Evolutionary conservation across 768 basidiomycete genomes (phyloP).

Genomic region (Suillus subaureus): DNA sequence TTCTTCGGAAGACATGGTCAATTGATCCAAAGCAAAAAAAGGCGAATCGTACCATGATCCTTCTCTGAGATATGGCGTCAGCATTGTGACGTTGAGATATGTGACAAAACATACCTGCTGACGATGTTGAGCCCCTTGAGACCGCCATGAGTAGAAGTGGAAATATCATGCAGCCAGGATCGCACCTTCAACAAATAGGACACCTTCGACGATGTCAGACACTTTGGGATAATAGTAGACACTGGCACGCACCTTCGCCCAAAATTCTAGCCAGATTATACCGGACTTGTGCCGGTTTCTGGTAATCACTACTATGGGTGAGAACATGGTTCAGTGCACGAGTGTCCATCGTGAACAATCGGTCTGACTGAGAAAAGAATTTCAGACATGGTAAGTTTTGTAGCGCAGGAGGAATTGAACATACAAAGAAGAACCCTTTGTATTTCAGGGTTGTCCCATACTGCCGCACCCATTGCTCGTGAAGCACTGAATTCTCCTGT

Average conservation of each 20-base stretch:
- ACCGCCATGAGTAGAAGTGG: background rate
- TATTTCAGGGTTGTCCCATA: conserved; percentile 52
- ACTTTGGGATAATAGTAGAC: background rate
- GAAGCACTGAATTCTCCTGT: conserved; percentile 32
- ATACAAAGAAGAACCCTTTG: conserved; percentile 46
- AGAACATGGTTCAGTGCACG: conserved; percentile 68
- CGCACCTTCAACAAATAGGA: conserved; percentile 46
- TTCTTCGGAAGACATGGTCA: conserved; percentile 39
- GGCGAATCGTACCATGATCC: conserved; percentile 29
- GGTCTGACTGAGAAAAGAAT: conserved; percentile 26
- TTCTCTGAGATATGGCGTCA: conserved; percentile 16
- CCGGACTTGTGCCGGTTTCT: conserved; percentile 50
- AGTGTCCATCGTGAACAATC: conserved; percentile 60
- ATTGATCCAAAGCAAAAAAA: background rate
- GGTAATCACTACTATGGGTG: conserved; percentile 54
- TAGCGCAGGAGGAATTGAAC: conserved; percentile 14
- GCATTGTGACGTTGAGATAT: background rate
- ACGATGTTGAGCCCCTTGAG: conserved; percentile 37
- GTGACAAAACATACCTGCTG: conserved; percentile 34
- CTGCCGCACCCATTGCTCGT: conserved; percentile 48
- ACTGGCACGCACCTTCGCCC: conserved; percentile 33
- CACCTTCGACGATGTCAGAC: conserved; percentile 34
- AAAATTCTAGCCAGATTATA: conserved; percentile 44
- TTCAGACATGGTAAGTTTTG: background rate
- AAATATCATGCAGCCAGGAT: too few species aligned